Conservation (phyloP, 2,329 filamentous ascomycete species). For the Trichoderma sp. region DNA sequence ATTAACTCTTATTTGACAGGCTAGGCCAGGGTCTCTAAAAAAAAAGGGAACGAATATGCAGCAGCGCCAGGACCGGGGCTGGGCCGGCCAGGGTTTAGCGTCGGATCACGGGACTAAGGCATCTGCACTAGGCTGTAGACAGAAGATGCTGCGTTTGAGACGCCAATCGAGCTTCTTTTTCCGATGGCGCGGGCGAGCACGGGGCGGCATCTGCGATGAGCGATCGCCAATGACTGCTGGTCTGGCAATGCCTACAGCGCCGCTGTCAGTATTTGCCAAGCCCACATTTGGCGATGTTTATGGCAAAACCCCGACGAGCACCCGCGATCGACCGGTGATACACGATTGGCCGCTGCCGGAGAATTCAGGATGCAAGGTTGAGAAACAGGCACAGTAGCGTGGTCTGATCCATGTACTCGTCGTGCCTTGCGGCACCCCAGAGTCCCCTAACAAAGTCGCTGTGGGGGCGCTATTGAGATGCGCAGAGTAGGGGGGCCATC, state of each 20-base stretch:
- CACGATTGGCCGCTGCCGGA: constrained; percentile 23
- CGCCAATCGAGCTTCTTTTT: not conserved
- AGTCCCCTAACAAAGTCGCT: constrained; percentile 25
- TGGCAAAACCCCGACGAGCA: not conserved
- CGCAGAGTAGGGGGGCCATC: not conserved
- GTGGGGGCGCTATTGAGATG: constrained; percentile 17
- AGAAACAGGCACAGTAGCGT: constrained; percentile 27
- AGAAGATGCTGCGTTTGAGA: not conserved
- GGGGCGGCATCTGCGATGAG: not conserved
- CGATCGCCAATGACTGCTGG: not conserved
- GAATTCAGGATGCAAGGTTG: constrained; percentile 27
- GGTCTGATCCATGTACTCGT: constrained; percentile 26
- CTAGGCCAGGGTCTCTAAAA: constrained; percentile 13
- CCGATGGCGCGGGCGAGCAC: not conserved
- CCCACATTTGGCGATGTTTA: not conserved
- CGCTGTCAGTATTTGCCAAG: not conserved
- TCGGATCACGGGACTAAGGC: constrained; percentile 19
- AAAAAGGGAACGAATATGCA: not conserved
- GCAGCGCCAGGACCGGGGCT: constrained; percentile 5
- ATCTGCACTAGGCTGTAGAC: constrained; percentile 5
- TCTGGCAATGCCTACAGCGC: not conserved
- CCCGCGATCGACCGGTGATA: constrained; percentile 7
- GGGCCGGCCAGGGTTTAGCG: constrained; percentile 15
- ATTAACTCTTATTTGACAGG: constrained; percentile 19
- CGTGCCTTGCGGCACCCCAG: constrained; percentile 27